Evolutionary conservation across 768 basidiomycete species (phyloP).

Genomic region (Tubosaeta sp.): DNA sequence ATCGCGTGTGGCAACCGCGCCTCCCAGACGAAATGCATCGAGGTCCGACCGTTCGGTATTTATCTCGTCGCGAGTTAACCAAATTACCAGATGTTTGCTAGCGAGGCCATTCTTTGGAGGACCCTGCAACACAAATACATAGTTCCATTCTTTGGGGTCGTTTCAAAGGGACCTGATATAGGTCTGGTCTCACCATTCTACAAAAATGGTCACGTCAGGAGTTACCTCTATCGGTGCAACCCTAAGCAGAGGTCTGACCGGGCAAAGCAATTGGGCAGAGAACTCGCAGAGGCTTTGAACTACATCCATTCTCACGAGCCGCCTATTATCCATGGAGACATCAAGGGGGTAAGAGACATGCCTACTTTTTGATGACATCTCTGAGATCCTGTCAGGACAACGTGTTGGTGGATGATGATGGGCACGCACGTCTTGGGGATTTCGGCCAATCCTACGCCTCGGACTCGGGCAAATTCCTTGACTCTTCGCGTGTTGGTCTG

Average conservation of each 20-base stretch:
- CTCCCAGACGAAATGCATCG: not conserved
- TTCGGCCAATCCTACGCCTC: constrained; percentile 27
- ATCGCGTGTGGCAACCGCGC: constrained; percentile 3
- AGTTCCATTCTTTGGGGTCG: constrained; percentile 22
- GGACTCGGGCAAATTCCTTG: constrained; percentile 22
- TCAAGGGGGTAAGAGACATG: constrained; percentile 32
- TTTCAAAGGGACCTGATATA: constrained; percentile 6
- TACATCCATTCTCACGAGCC: constrained; percentile 25
- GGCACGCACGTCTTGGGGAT: constrained; percentile 20
- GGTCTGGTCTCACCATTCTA: constrained; percentile 25
- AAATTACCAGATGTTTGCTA: constrained; percentile 15
- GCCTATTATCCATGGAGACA: constrained; percentile 37
- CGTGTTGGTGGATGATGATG: constrained; percentile 14
- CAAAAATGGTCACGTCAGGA: constrained; percentile 17
- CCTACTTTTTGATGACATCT: not conserved
- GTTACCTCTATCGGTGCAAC: not conserved
- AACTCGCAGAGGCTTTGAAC: constrained; percentile 17
- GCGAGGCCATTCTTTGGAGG: constrained; percentile 28
- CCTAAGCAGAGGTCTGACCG: constrained; percentile 1
- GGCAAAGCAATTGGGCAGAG: constrained; percentile 9
- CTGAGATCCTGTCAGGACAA: constrained; percentile 19
- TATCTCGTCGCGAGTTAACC: not conserved
- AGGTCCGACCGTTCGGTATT: constrained; percentile 10
- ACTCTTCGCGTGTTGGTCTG: constrained; percentile 20
- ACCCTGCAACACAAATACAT: constrained; percentile 26